These are phyloP conservation scores for Microglena sp. DNA, from an alignment of 139 green algal species.

Conservation along the genomic window DNA sequence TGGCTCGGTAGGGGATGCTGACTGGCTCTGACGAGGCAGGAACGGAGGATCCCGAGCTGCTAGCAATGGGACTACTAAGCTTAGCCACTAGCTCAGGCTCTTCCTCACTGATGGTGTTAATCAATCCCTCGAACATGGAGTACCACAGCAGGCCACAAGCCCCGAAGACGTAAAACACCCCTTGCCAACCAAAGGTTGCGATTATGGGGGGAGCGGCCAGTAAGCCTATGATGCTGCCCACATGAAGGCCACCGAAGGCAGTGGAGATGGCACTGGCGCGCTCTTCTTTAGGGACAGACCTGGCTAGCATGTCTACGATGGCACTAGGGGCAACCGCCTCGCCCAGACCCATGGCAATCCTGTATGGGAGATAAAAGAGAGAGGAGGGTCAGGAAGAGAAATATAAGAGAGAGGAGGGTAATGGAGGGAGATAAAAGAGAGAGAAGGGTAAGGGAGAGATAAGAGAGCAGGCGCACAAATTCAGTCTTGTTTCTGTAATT, in stretches of 20 bases:
- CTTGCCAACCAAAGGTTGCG: conserved; percentile 61
- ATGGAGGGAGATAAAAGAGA: no score
- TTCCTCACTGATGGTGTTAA: not conserved
- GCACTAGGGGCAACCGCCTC: conserved; percentile 83
- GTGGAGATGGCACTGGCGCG: conserved; percentile 71
- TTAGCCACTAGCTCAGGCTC: not conserved
- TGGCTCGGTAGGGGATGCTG: conserved; percentile 76
- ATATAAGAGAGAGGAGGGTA: no score
- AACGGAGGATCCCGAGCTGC: conserved; percentile 61
- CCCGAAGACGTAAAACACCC: conserved; percentile 84
- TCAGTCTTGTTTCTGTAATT: no score
- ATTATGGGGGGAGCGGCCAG: conserved; percentile 66
- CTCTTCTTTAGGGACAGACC: conserved; percentile 53
- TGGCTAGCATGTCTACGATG: conserved; percentile 84
- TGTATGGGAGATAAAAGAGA: no score
- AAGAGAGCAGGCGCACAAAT: no score
- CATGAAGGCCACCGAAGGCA: conserved; percentile 90
- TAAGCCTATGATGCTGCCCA: conserved; percentile 79
- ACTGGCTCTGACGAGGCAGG: conserved; percentile 51
- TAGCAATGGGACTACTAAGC: not conserved
- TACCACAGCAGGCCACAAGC: not conserved
- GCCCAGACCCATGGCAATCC: conserved; percentile 83
- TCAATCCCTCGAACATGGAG: not conserved
- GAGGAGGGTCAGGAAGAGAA: no score
- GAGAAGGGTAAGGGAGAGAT: no score